phyloP scores from a whole-genome alignment of 768 basidiomycete species.

The Crepidotus variabilis region DNA sequence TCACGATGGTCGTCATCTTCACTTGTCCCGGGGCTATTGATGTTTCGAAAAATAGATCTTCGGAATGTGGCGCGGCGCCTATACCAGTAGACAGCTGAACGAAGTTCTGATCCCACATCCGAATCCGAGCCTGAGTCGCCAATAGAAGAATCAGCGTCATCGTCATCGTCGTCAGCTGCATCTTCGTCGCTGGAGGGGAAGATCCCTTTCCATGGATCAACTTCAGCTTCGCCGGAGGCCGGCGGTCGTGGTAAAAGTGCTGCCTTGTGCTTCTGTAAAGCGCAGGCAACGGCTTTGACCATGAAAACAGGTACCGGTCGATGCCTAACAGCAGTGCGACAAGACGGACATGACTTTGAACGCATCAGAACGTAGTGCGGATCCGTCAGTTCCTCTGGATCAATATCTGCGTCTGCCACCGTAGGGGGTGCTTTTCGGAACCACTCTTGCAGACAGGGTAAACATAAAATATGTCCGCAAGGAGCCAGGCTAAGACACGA shows the following conservation, averaged over 20 bases:
- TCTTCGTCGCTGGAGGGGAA: conserved; percentile 48
- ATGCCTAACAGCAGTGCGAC: conserved; percentile 51
- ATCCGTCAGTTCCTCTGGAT: conserved; percentile 32
- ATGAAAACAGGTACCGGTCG: conserved; percentile 69
- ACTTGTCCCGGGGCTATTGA: conserved; percentile 5
- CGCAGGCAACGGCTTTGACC: conserved; percentile 54
- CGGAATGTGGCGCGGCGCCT: conserved; percentile 4
- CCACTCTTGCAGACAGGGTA: conserved; percentile 72
- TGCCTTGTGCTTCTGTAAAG: conserved; percentile 43
- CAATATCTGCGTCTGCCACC: conserved; percentile 33
- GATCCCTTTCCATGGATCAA: conserved; percentile 71
- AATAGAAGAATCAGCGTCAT: conserved; percentile 6
- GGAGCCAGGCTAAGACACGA: conserved; percentile 51
- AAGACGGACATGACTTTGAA: conserved; percentile 70
- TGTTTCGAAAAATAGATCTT: conserved; percentile 3
- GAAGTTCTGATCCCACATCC: background rate
- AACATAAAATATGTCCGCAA: conserved; percentile 77
- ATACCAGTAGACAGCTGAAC: background rate
- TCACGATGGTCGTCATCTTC: conserved; percentile 35
- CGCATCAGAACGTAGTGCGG: conserved; percentile 49
- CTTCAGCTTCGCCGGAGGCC: conserved; percentile 29
- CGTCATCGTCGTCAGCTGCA: conserved; percentile 27
- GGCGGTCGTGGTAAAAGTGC: background rate
- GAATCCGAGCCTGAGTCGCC: conserved; percentile 7
- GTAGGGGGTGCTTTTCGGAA: conserved; percentile 65